These are phyloP conservation scores for Ophiognomonia clavigignenti-juglandacearum DNA, from an alignment of 2,329 filamentous ascomycete species.

Conservation along the genomic window DNA sequence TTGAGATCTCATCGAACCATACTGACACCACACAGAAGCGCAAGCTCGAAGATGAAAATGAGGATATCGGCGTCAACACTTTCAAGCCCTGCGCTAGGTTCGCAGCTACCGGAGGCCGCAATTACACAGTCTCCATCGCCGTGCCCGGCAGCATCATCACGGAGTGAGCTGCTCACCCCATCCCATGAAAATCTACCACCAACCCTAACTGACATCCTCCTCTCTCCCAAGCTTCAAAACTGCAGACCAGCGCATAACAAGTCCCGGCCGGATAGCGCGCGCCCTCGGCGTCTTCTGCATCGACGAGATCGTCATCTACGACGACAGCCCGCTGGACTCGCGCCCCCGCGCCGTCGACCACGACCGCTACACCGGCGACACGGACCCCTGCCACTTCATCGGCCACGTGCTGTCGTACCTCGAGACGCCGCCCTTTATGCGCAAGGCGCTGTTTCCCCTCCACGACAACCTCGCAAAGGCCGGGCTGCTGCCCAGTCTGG, in stretches of 20 bases:
- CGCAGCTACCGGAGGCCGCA: constrained; percentile 56
- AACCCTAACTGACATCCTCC: constrained; percentile 13
- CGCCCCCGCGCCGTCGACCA: constrained; percentile 45
- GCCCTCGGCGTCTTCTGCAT: constrained; percentile 78
- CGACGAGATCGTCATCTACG: constrained; percentile 79
- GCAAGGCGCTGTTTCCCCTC: constrained; percentile 68
- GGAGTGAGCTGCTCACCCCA: constrained; percentile 49
- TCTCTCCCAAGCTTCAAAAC: constrained; percentile 69
- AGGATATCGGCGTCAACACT: constrained; percentile 40
- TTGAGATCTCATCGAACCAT: background rate
- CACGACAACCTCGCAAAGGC: constrained; percentile 74
- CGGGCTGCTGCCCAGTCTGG: constrained; percentile 69
- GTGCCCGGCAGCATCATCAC: constrained; percentile 73
- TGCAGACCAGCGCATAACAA: constrained; percentile 68
- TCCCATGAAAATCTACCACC: background rate
- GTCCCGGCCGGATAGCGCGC: constrained; percentile 72
- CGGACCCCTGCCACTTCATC: constrained; percentile 75
- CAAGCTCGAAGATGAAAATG: constrained; percentile 35
- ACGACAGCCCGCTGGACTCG: constrained; percentile 54
- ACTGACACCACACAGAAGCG: constrained; percentile 40
- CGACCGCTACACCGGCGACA: constrained; percentile 59
- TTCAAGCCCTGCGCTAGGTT: constrained; percentile 68
- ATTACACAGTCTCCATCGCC: constrained; percentile 73
- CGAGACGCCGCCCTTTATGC: constrained; percentile 79
- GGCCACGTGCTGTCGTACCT: constrained; percentile 75